These are phyloP conservation scores for Penicillium sp. DNA, from an alignment of 2,329 filamentous ascomycete genomes.

Conservation along the genomic window DNA sequence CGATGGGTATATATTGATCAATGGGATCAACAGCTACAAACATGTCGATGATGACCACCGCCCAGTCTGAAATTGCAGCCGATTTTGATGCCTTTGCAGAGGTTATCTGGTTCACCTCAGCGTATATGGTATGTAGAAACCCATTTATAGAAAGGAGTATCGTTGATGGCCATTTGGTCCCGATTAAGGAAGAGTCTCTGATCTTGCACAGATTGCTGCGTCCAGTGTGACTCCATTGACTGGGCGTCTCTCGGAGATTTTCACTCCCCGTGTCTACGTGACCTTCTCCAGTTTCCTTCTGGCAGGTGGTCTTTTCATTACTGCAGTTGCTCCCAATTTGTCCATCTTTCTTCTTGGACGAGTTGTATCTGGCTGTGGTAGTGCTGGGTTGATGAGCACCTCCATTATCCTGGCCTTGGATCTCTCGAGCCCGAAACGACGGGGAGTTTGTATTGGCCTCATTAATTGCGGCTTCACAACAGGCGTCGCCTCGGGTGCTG, in stretches of 20 bases:
- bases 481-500: conserved; percentile 72
- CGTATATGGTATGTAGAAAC: conserved; percentile 64
- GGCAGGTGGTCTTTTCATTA: conserved; percentile 66
- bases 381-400: conserved; percentile 72
- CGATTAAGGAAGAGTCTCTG: not conserved
- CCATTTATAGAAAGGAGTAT: too few species aligned
- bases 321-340: conserved; percentile 64
- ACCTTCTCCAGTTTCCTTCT: conserved; percentile 64
- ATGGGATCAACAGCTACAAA: conserved; percentile 60
- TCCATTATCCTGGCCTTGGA: conserved; percentile 78
- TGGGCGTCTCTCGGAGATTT: conserved; percentile 74
- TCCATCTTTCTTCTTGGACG: conserved; percentile 70
- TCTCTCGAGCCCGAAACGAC: conserved; percentile 66
- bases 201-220: conserved; percentile 55
- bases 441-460: conserved; percentile 75
- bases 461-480: conserved; percentile 74
- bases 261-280: conserved; percentile 69
- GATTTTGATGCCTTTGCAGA: conserved; percentile 75
- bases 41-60: conserved; percentile 80
- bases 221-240: conserved; percentile 68
- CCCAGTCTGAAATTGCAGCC: conserved; percentile 74
- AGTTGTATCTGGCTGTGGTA: conserved; percentile 69
- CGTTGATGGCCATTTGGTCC: not conserved
- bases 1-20: not conserved
- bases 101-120: conserved; percentile 79